Evolutionary conservation across 2,329 filamentous ascomycete genomes (phyloP), one percentile per base, ranked within the genome.

Genomic region (Colletotrichum incanum): DNA sequence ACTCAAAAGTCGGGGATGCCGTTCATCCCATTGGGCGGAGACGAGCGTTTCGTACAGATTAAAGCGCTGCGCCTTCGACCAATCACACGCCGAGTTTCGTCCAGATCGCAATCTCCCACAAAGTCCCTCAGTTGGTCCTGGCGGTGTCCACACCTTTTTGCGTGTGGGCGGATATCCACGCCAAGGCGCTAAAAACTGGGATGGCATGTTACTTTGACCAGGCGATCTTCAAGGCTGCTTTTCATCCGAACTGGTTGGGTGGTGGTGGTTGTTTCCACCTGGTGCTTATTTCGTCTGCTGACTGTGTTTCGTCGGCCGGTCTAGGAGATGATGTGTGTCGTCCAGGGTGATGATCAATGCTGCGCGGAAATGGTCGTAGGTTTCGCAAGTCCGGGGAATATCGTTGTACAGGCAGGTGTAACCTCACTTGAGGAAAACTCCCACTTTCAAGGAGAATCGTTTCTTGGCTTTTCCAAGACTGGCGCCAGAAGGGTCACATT

Each of bases 21-120:
- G 69, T 72, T 72, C 59, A 34, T 68, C 65, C 65, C 50, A 41
- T 58, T 16, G 43, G 43, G 69, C 52, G 69, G 52, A 31, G 69
- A 28, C 59, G 23, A 49, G 37, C n/a, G 69, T 72, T 72, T 72
- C 69, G 65, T 52, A 59, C 59, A 72, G 52, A 72, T 72, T 72
- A 65, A 68, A 54, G 28, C 3, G 37, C 9, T 20, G n/a, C 37
- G 0, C 8, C 3, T 28, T n/a, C 14, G n/a, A 16, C 69, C 69
- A 72, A 72, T 72, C 69, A 63, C 14, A 31, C 2, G 9, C n/a
- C 37, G n/a, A 12, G 2, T 37, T 55, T 47, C 69, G 59, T 69
- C 65, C 69, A 20, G 59, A 72, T 63, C 23, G 69, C 52, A 69
- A 72, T 72, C 50, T 72, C 69, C 59, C 52, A 28, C 2, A 68